A percentile compares a stretch with the other conserved stretches of the same genome.
These are phyloP conservation scores for Beauveria sp. DNA, from an alignment of 2,329 filamentous ascomycete species.

Conservation along the genomic window DNA sequence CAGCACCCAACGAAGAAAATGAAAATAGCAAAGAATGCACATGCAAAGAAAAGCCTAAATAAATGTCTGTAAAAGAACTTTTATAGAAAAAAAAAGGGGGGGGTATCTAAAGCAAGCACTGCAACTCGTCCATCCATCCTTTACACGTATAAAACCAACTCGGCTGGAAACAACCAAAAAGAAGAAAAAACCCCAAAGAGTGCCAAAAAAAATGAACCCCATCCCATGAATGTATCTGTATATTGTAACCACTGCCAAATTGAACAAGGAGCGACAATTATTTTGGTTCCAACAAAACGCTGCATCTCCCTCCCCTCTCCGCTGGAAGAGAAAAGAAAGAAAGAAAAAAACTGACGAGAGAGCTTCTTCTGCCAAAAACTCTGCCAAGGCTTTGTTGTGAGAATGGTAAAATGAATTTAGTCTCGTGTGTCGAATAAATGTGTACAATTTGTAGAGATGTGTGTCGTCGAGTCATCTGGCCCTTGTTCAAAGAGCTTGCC, in stretches of 20 bases:
- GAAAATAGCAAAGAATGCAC: background rate
- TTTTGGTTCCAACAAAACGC: background rate
- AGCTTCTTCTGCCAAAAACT: background rate
- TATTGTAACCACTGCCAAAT: background rate
- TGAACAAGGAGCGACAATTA: background rate
- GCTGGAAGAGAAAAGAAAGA: background rate
- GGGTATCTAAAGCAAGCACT: conserved; percentile 2
- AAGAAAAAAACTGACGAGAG: background rate
- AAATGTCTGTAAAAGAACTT: background rate
- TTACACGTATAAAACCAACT: background rate
- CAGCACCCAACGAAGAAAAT: background rate
- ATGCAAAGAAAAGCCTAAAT: background rate
- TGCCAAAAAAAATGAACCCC: background rate
- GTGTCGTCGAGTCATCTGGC: no score
- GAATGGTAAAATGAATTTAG: background rate
- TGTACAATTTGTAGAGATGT: background rate
- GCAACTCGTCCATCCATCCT: background rate
- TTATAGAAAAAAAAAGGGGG: background rate
- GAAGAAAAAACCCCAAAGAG: background rate
- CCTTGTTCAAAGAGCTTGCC: background rate
- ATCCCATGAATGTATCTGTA: background rate
- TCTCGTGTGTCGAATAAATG: background rate
- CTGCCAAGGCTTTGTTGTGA: background rate
- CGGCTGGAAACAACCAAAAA: background rate
- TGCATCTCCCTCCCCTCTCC: background rate